phyloP scores from a whole-genome alignment of 2,329 filamentous ascomycete genomes.

The Nothophaeocryptopus gaeumannii region DNA sequence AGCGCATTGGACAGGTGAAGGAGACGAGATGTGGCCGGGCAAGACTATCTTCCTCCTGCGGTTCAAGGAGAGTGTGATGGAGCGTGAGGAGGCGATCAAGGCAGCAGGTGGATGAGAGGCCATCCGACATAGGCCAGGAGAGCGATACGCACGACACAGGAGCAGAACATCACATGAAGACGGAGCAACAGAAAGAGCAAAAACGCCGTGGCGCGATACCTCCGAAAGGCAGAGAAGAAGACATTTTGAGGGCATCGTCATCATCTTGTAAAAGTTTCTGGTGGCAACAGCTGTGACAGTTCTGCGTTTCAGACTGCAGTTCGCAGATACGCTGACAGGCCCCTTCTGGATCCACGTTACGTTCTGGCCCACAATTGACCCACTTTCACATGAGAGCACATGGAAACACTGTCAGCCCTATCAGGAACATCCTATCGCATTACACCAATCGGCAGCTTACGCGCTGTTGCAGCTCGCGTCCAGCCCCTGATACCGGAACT shows the following conservation, averaged over 20 bases:
- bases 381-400: conserved; percentile 11
- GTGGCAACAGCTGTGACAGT: too few relatives aligned
- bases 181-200: too few relatives aligned
- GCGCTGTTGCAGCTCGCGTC: conserved; percentile 15
- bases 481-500: conserved; percentile 6
- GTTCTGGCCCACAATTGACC: not conserved
- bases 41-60: conserved; percentile 95
- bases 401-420: not conserved
- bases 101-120: conserved; percentile 28
- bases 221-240: too few relatives aligned
- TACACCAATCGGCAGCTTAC: conserved; percentile 20
- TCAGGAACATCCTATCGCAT: conserved; percentile 12
- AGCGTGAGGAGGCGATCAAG: conserved; percentile 67
- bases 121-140: not conserved
- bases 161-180: too few relatives aligned
- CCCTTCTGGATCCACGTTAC: not conserved
- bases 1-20: conserved; percentile 67
- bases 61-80: conserved; percentile 86
- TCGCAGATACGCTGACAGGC: not conserved
- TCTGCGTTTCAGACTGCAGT: not conserved
- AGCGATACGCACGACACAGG: too few relatives aligned
- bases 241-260: too few relatives aligned
- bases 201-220: too few relatives aligned
- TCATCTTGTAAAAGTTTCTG: too few relatives aligned
- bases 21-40: conserved; percentile 79